Evolutionary conservation across 331 rosid genomes (phyloP).

Genomic region (Cydonia oblonga): DNA sequence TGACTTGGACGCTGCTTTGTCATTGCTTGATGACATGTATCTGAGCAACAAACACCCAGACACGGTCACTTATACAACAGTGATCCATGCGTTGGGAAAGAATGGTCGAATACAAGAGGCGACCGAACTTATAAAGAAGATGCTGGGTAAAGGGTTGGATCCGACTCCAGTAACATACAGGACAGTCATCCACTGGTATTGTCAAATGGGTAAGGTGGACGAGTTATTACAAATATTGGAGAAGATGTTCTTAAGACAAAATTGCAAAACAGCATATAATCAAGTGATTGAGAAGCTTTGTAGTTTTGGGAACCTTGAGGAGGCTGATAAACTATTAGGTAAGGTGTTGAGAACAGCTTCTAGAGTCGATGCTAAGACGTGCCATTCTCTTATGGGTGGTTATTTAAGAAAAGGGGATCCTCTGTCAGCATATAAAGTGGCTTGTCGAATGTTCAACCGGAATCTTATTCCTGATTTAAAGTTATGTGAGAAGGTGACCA

Average conservation of each 20-base stretch:
- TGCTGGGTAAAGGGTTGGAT: slow-evolving; percentile 63
- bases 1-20: slow-evolving; percentile 66
- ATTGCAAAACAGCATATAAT: slow-evolving; percentile 51
- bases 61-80: slow-evolving; percentile 57
- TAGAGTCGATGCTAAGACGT: slow-evolving; percentile 62
- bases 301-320: slow-evolving; percentile 54
- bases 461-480: slow-evolving; percentile 74
- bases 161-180: slow-evolving; percentile 85
- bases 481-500: slow-evolving; percentile 68
- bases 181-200: slow-evolving; percentile 64
- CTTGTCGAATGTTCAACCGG: slow-evolving; percentile 71
- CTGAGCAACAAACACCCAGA: slow-evolving; percentile 83
- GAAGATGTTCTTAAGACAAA: slow-evolving; percentile 51
- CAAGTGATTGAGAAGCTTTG: slow-evolving; percentile 84
- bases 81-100: slow-evolving; percentile 68
- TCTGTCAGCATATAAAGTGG: slow-evolving; percentile 69
- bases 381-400: slow-evolving; percentile 68
- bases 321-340: slow-evolving; percentile 68
- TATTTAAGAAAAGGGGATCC: slow-evolving; percentile 51
- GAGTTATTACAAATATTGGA: slow-evolving; percentile 58
- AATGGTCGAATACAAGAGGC: slow-evolving; percentile 70
- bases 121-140: slow-evolving; percentile 41
- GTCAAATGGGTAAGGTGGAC: slow-evolving; percentile 53
- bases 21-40: slow-evolving; percentile 80
- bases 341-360: slow-evolving; percentile 88